Evolutionary conservation across 176 grass and related monocot genomes (phyloP).

Genomic region (Phyllostachys edulis): DNA sequence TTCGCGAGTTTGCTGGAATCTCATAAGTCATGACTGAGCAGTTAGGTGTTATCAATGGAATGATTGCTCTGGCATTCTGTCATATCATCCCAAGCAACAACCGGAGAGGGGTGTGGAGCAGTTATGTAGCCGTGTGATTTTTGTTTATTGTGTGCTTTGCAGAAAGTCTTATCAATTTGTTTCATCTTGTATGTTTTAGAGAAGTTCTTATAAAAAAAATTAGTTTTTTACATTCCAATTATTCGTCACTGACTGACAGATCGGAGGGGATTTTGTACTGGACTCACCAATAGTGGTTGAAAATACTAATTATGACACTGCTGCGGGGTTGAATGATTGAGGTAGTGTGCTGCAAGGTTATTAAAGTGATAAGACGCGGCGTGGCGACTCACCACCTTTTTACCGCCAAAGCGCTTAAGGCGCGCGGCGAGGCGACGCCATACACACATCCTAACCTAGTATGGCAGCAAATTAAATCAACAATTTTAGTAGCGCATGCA

Average conservation of each 20-base stretch:
- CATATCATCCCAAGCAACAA: not conserved
- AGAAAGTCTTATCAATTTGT: not conserved
- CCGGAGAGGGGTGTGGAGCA: not conserved
- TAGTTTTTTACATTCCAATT: not conserved
- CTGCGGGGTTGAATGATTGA: not conserved
- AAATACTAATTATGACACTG: not conserved
- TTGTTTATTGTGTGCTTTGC: not conserved
- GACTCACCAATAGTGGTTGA: not conserved
- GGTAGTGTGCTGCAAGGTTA: not conserved
- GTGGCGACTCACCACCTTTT: too few relatives aligned
- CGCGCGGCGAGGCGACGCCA: too few relatives aligned
- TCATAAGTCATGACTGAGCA: too few relatives aligned
- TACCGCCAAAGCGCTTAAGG: too few relatives aligned
- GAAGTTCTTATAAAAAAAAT: not conserved
- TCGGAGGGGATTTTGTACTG: not conserved
- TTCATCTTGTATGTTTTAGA: not conserved
- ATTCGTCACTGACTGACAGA: not conserved
- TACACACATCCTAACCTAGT: not conserved
- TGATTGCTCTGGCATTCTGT: not conserved
- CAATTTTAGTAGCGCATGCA: too few relatives aligned
- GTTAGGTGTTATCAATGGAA: too few relatives aligned
- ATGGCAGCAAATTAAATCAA: too few relatives aligned
- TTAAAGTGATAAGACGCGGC: too few relatives aligned
- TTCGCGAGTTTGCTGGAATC: too few relatives aligned
- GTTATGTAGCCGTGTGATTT: not conserved